Conservation (phyloP, 352 stramenopile genomes). For the Phytophthora vignae region DNA sequence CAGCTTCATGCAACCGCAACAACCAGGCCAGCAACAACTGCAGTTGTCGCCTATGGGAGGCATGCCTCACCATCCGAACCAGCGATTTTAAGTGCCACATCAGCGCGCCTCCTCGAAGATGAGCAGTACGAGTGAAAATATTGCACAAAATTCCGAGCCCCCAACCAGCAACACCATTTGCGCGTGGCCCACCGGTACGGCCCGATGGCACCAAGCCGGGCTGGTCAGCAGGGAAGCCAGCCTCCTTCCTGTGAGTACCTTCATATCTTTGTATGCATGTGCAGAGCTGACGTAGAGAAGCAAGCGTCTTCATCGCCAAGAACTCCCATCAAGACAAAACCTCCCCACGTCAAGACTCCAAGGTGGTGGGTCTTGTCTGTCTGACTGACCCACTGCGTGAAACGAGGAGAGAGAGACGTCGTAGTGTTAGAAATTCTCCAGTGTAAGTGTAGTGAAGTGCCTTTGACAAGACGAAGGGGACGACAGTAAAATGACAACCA, state of each 20-base stretch:
- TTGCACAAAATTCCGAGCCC: not conserved
- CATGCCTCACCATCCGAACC: conserved; percentile 30
- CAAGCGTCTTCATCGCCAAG: conserved; percentile 38
- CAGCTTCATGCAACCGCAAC: conserved; percentile 38
- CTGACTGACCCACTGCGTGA: not conserved
- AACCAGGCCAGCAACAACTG: conserved; percentile 39
- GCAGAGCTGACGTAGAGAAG: conserved; percentile 34
- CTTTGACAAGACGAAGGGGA: conserved; percentile 29
- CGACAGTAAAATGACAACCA: conserved; percentile 34
- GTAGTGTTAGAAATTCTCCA: conserved; percentile 36
- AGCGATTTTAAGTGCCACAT: conserved; percentile 37
- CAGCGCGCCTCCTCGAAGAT: not conserved
- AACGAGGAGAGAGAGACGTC: conserved; percentile 20
- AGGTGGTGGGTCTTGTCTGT: not conserved
- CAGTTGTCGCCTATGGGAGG: conserved; percentile 43
- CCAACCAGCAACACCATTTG: conserved; percentile 3
- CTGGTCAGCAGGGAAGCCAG: conserved; percentile 6
- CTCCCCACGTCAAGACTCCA: conserved; percentile 20
- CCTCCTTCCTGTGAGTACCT: conserved; percentile 14
- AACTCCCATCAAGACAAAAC: conserved; percentile 27
- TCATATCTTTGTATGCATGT: conserved; percentile 31
- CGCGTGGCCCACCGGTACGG: not conserved
- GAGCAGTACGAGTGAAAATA: not conserved
- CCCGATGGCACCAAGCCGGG: conserved; percentile 2
- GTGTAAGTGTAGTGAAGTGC: conserved; percentile 35